Base-by-base conservation (phyloP, 2,329 filamentous ascomycete species). In the Neofusicoccum kwambonambiense region DNA sequence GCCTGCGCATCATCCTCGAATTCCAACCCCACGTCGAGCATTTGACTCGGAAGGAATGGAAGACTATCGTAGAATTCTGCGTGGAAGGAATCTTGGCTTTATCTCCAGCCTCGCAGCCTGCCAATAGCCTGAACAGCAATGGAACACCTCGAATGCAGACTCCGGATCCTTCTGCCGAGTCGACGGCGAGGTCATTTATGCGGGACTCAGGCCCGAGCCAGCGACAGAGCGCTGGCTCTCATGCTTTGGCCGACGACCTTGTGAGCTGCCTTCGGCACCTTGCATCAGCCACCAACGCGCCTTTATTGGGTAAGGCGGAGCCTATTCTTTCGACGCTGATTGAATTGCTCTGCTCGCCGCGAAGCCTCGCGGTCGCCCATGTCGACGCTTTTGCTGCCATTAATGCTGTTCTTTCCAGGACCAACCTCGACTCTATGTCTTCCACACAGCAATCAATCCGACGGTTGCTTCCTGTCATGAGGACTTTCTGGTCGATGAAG, bases 11-110 rank as follows among this genome's bases (percentile, higher is more conserved):
- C 34, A 78, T 97, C 3, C 83, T 98, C 17, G 86, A 87, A 47
- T 86, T 90, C 70, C 86, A 87, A 51, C 85, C 91, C 17, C 92
- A 96, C 75, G 87, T 90, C 34, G 96, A 98, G 76, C 89, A 93
- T 71, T 81, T 98, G 12, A 84, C 87, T 11, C 81, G 80, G 19
- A 82, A 86, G 13, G 83, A 87, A 65, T 97, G 93, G 93, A 80
- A 87, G 54, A 77, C 79, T 9, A 86, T 89, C 58, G 84, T 90
- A 15, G 83, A 88, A 58, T 95, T 98, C 71, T 91, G 91, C 69
- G 80, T 89, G 61, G 80, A 85, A 35, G 81, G 83, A n/a, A 81
- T 97, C 41, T 67, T 69, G n/a, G 68, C 69, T 39, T 67, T 70
- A 64, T 75, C 15, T 60, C 66, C 27, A 70, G 72, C 27, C 67